Conservation (phyloP, 169 alveolate species). For the Plasmodium falciparum region DNA sequence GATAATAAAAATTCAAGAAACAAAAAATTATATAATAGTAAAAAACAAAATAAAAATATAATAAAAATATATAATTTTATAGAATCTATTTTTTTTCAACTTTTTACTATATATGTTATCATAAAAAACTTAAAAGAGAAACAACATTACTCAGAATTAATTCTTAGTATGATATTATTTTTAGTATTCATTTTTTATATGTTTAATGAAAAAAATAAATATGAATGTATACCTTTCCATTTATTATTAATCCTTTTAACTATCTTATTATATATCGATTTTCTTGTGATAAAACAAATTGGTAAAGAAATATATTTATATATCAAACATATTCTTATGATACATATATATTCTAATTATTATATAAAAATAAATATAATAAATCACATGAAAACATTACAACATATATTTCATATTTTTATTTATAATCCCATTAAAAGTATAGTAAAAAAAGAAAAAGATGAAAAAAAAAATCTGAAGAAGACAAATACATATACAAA, state of each 20-base stretch:
- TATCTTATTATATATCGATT: conserved; percentile 16
- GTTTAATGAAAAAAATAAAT: conserved; percentile 5
- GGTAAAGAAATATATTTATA: conserved; percentile 7
- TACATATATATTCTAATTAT: not conserved
- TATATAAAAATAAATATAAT: too few relatives aligned
- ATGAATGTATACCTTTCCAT: conserved; percentile 12
- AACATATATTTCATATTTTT: too few relatives aligned
- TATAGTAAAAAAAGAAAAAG: too few relatives aligned
- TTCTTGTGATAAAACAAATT: not conserved
- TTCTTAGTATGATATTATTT: conserved; percentile 19
- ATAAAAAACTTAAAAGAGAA: conserved; percentile 8
- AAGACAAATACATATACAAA: too few relatives aligned
- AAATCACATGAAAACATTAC: too few relatives aligned
- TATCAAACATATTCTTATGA: not conserved
- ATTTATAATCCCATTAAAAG: too few relatives aligned
- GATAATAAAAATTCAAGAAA: too few relatives aligned
- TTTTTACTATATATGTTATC: not conserved
- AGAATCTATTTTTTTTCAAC: too few relatives aligned
- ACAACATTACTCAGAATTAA: conserved; percentile 25
- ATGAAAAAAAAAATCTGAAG: too few relatives aligned
- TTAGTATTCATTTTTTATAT: conserved; percentile 17
- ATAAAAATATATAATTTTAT: too few relatives aligned
- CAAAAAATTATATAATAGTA: too few relatives aligned
- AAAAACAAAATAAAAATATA: too few relatives aligned
- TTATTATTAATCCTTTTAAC: conserved; percentile 23